A percentile compares a stretch with the other conserved stretches of the same genome.
These are phyloP conservation scores for Irpex sp. DNA, from an alignment of 1,284 basidiomycete genomes.

Conservation along the genomic window DNA sequence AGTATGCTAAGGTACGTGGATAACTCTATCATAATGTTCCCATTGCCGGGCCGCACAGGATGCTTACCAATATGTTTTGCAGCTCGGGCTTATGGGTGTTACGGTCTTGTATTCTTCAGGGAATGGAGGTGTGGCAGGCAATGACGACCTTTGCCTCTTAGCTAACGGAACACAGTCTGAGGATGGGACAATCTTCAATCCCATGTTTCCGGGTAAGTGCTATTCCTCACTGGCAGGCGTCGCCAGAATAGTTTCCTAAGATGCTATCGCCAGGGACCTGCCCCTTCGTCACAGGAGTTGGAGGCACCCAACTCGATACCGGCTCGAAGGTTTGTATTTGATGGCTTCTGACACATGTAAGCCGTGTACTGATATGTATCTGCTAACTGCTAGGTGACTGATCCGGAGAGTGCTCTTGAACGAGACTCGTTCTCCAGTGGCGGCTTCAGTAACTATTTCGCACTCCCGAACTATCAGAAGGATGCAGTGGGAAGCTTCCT, in stretches of 20 bases:
- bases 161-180: conserved; percentile 18
- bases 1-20: conserved; percentile 39
- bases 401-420: conserved; percentile 36
- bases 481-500: conserved; percentile 18
- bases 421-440: conserved; percentile 18
- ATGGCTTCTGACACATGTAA: conserved; percentile 2
- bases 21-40: too few relatives aligned
- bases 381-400: conserved; percentile 25
- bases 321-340: conserved; percentile 37
- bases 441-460: conserved; percentile 47
- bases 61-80: too few relatives aligned
- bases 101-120: conserved; percentile 68
- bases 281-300: conserved; percentile 65
- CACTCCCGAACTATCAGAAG: conserved; percentile 37
- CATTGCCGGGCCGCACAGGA: too few relatives aligned
- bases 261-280: conserved; percentile 28
- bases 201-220: background rate
- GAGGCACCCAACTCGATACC: conserved; percentile 50
- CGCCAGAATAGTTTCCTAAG: conserved; percentile 16
- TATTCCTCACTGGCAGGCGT: too few relatives aligned
- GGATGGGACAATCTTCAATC: conserved; percentile 11
- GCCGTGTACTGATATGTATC: background rate
- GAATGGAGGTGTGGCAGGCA: conserved; percentile 56
- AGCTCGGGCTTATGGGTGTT: conserved; percentile 37
- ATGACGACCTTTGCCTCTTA: conserved; percentile 33